Conservation (phyloP, 2,329 filamentous ascomycete species). For the Ophiocordyceps camponoti-rufipedis region DNA sequence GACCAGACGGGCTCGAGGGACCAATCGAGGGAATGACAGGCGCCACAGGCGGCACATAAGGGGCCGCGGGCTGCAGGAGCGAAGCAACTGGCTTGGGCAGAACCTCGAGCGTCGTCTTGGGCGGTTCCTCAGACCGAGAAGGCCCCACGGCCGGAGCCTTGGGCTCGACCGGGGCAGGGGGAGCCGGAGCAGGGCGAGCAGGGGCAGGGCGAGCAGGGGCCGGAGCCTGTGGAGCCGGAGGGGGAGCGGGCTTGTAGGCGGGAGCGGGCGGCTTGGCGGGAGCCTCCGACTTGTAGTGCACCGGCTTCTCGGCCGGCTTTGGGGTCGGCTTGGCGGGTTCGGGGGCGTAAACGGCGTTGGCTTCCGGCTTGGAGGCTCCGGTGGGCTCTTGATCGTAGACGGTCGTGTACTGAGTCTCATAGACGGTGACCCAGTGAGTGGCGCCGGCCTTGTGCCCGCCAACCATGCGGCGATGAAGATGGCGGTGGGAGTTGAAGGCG, state of each 20-base stretch:
- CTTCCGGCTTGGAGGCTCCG: too few relatives aligned
- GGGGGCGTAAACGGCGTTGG: too few relatives aligned
- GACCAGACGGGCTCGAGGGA: neutral
- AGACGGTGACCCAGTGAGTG: constrained; percentile 19
- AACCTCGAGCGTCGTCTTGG: neutral
- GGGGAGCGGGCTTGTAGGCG: too few relatives aligned
- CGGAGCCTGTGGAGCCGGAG: too few relatives aligned
- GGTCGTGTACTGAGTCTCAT: constrained; percentile 3
- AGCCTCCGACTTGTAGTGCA: too few relatives aligned
- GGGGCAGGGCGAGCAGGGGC: too few relatives aligned
- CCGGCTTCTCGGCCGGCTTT: too few relatives aligned
- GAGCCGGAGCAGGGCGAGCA: too few relatives aligned
- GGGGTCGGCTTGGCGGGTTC: neutral
- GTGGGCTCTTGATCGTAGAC: too few relatives aligned
- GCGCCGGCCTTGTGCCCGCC: neutral
- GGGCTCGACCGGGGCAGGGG: neutral
- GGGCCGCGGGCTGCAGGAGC: neutral
- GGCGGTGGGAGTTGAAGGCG: constrained; percentile 23
- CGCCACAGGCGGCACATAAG: neutral
- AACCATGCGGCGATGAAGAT: constrained; percentile 12
- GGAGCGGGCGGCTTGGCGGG: too few relatives aligned
- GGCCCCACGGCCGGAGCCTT: neutral
- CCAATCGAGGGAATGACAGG: too few relatives aligned
- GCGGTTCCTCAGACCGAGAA: neutral
- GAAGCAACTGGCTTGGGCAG: neutral